phyloP scores from a whole-genome alignment of 345 rosid genomes.

The Pugionium dolabratum region DNA sequence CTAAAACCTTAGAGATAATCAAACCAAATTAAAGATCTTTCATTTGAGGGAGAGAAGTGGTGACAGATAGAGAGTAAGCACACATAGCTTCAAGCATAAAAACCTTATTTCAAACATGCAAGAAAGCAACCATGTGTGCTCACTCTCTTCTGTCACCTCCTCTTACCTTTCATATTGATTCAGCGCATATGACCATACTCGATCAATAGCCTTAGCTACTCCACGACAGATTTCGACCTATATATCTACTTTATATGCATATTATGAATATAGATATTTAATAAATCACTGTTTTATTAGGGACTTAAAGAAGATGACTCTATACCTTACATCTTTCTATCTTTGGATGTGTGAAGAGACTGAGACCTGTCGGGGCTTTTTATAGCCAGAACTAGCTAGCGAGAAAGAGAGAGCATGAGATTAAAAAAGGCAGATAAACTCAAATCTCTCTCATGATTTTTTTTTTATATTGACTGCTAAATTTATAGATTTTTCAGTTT shows the following conservation, averaged over 20 bases:
- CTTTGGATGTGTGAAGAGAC: conserved; percentile 43
- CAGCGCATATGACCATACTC: not conserved
- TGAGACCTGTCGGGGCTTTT: conserved; percentile 44
- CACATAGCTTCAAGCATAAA: conserved; percentile 81
- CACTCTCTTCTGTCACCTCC: conserved; percentile 99
- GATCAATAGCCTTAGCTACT: not conserved
- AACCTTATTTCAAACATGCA: conserved; percentile 52
- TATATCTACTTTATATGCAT: not conserved
- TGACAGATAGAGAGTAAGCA: conserved; percentile 93
- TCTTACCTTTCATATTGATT: conserved; percentile 41
- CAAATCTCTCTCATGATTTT: conserved; percentile 36
- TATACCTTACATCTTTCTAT: conserved; percentile 28
- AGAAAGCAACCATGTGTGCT: conserved; percentile 88
- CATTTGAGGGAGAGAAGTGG: conserved; percentile 42
- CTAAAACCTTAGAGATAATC: not conserved
- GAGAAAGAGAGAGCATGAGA: not conserved
- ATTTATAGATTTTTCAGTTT: too few species aligned
- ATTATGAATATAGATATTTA: not conserved
- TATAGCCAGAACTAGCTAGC: conserved; percentile 33
- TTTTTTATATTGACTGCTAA: not conserved
- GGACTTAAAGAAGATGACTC: conserved; percentile 19
- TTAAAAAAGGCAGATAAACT: not conserved
- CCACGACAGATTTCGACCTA: not conserved
- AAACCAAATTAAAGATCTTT: conserved; percentile 15
- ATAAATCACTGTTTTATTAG: not conserved